Conservation (phyloP, 2,329 filamentous ascomycete genomes). For the Aspergillus brasiliensis region DNA sequence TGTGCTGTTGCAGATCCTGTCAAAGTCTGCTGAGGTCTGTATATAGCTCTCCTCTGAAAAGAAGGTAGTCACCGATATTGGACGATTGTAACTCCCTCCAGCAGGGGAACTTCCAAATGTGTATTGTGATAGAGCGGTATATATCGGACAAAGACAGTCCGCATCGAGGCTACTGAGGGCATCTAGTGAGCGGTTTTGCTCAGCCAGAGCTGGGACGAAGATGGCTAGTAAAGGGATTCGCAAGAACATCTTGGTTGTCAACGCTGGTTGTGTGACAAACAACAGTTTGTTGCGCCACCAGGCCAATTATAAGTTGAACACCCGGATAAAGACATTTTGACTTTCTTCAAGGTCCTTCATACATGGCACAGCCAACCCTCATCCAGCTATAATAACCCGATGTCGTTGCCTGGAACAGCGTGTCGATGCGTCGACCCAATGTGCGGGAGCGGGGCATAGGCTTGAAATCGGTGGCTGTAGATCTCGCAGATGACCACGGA, state of each 20-base stretch:
- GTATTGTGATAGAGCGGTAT: neutral
- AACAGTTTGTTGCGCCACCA: neutral
- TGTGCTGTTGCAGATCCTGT: too few species aligned
- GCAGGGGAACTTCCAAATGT: too few species aligned
- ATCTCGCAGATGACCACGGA: too few species aligned
- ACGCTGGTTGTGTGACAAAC: neutral
- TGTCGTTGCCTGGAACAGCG: neutral
- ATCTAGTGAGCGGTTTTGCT: neutral
- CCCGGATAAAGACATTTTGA: neutral
- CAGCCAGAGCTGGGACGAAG: neutral
- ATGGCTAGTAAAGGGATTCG: neutral
- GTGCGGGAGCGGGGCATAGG: too few species aligned
- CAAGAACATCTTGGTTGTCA: neutral
- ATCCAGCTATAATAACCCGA: neutral
- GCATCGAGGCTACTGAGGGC: neutral
- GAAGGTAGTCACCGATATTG: too few species aligned
- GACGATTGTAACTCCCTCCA: too few species aligned
- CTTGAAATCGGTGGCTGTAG: too few species aligned
- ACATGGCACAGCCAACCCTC: neutral
- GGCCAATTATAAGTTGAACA: neutral
- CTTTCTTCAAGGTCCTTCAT: neutral
- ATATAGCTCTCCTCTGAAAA: too few species aligned
- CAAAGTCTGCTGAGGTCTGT: too few species aligned
- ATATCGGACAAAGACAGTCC: neutral
- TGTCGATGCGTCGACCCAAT: neutral